These are phyloP conservation scores for Sphagnum fallax DNA, from an alignment of 228 moss, liverwort and hornwort species.

Conservation along the genomic window DNA sequence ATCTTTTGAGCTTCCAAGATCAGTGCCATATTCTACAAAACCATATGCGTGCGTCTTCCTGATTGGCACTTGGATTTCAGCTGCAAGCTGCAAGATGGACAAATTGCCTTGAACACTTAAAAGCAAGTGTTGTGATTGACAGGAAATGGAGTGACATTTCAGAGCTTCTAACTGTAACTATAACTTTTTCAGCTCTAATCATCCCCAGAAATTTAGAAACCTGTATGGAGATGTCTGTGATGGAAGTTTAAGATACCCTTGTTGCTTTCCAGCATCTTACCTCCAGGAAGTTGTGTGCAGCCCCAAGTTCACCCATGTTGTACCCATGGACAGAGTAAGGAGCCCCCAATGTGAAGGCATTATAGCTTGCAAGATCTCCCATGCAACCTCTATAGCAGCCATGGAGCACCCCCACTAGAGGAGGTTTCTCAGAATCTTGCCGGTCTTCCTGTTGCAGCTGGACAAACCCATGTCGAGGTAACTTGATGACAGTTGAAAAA, in stretches of 20 bases:
- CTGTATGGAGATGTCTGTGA: constrained; percentile 78
- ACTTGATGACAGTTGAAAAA: constrained; percentile 83
- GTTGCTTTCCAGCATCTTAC: too few species aligned
- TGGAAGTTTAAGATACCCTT: too few species aligned
- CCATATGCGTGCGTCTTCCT: constrained; percentile 73
- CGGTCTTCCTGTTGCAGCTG: constrained; percentile 79
- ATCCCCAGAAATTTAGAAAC: constrained; percentile 39
- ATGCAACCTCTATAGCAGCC: constrained; percentile 85
- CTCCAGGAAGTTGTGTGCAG: too few species aligned
- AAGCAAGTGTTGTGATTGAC: too few species aligned
- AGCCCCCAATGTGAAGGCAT: constrained; percentile 80
- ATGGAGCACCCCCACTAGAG: constrained; percentile 74
- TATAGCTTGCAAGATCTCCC: constrained; percentile 88
- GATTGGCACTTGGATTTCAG: constrained; percentile 71
- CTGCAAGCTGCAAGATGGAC: constrained; percentile 41
- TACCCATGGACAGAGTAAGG: too few species aligned
- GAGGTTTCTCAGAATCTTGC: constrained; percentile 59
- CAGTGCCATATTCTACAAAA: constrained; percentile 74
- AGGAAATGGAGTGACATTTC: too few species aligned
- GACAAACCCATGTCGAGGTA: constrained; percentile 67
- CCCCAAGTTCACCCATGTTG: too few species aligned
- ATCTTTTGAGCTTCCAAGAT: constrained; percentile 93
- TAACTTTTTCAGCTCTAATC: too few species aligned
- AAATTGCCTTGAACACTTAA: too few species aligned
- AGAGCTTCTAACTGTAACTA: too few species aligned